A percentile compares a stretch with the other conserved stretches of the same genome.
Evolutionary conservation across 306 rosid species (phyloP).

Genomic region (Pyrus communis): DNA sequence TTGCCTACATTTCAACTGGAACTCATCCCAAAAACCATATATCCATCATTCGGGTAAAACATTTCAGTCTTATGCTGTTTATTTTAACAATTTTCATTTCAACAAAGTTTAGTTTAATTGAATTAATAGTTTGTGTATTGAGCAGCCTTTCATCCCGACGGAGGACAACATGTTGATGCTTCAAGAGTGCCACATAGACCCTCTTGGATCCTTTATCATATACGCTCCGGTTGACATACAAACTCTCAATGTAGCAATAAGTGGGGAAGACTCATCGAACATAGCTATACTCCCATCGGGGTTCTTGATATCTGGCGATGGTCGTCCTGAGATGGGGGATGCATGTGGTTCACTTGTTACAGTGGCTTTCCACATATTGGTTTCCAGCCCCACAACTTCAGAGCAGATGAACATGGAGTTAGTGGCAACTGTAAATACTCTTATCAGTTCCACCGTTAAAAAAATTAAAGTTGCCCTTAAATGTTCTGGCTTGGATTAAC

Average conservation of each 20-base stretch:
- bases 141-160: conserved; percentile 40
- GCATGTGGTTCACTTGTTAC: conserved; percentile 47
- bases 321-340: conserved; percentile 2
- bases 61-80: no score
- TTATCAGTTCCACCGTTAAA: conserved; percentile 31
- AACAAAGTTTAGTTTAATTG: background rate
- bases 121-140: background rate
- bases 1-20: conserved; percentile 47
- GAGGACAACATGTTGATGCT: conserved; percentile 39
- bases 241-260: conserved; percentile 9
- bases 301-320: conserved; percentile 41
- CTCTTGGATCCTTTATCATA: conserved; percentile 32
- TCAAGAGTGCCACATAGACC: conserved; percentile 52
- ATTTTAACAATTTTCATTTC: no score
- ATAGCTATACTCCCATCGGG: conserved; percentile 63
- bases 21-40: conserved; percentile 35
- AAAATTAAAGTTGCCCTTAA: conserved; percentile 41
- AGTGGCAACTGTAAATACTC: conserved; percentile 30
- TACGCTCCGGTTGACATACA: conserved; percentile 43
- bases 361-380: conserved; percentile 39
- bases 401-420: conserved; percentile 22
- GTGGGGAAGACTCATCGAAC: conserved; percentile 32
- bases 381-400: background rate
- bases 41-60: conserved; percentile 47
- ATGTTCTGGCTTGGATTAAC: conserved; percentile 24